Evolutionary conservation across 2,329 filamentous ascomycete genomes (phyloP).

Genomic region (Fusarium ambrosium): DNA sequence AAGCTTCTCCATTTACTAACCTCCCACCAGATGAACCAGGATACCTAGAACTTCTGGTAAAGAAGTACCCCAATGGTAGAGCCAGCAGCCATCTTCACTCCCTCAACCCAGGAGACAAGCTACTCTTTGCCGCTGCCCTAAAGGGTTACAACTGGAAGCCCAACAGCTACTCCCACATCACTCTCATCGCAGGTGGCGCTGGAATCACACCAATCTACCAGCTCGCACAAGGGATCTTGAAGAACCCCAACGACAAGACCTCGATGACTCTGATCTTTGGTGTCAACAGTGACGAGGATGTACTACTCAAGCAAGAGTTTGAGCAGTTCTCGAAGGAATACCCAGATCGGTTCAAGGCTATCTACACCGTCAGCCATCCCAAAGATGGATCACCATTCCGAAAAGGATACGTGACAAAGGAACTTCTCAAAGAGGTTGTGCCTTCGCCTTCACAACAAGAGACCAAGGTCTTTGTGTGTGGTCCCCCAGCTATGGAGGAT

Average conservation of each 20-base stretch:
- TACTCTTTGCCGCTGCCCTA: constrained; percentile 70
- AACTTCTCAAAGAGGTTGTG: constrained; percentile 65
- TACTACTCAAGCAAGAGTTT: constrained; percentile 69
- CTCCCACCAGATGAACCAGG: constrained; percentile 63
- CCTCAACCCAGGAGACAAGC: constrained; percentile 70
- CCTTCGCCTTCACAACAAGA: constrained; percentile 50
- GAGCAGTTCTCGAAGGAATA: constrained; percentile 64
- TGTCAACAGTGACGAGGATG: constrained; percentile 73
- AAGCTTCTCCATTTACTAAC: neutral
- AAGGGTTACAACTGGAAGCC: constrained; percentile 68
- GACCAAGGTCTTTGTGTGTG: constrained; percentile 76
- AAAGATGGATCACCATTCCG: constrained; percentile 56
- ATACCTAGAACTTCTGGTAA: constrained; percentile 74
- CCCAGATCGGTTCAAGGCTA: constrained; percentile 68
- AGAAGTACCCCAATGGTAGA: constrained; percentile 76
- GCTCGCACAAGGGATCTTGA: constrained; percentile 72
- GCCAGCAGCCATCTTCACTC: constrained; percentile 76
- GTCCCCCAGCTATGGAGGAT: constrained; percentile 76
- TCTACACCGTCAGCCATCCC: constrained; percentile 69
- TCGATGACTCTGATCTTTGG: constrained; percentile 75
- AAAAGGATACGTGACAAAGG: constrained; percentile 70
- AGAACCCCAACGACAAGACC: constrained; percentile 72
- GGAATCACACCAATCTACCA: constrained; percentile 81
- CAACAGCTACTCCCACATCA: constrained; percentile 65
- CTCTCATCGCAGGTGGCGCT: constrained; percentile 77